Conservation (phyloP, 805 yeast genomes). For the Jamesozyma lodderae region DNA sequence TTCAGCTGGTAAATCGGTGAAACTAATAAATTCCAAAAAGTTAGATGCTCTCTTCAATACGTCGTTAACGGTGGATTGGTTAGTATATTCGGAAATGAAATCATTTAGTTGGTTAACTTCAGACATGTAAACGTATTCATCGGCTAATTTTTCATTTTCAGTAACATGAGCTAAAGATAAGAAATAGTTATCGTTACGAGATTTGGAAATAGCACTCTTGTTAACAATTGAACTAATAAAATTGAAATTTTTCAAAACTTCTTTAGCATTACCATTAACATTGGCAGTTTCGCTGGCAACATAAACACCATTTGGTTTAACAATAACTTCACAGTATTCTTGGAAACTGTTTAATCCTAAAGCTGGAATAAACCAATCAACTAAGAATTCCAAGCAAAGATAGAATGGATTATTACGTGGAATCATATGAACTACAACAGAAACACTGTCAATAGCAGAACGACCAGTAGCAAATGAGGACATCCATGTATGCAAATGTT, state of each 20-base stretch:
- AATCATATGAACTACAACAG: conserved; percentile 52
- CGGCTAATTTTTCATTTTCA: conserved; percentile 62
- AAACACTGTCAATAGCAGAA: conserved; percentile 55
- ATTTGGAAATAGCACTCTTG: conserved; percentile 69
- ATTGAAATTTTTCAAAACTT: conserved; percentile 42
- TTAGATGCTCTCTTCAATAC: conserved; percentile 36
- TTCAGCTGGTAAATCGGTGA: conserved; percentile 75
- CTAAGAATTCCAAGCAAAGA: conserved; percentile 51
- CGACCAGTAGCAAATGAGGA: conserved; percentile 85
- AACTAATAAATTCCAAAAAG: conserved; percentile 56
- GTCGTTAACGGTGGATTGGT: conserved; percentile 26
- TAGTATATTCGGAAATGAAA: conserved; percentile 30
- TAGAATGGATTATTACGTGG: conserved; percentile 75
- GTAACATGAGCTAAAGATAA: conserved; percentile 76
- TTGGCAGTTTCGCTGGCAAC: conserved; percentile 21
- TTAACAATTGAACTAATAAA: conserved; percentile 80
- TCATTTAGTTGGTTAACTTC: conserved; percentile 80
- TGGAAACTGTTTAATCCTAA: conserved; percentile 49
- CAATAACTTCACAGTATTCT: conserved; percentile 44
- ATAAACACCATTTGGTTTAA: conserved; percentile 39
- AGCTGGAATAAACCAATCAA: conserved; percentile 50
- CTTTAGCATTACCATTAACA: conserved; percentile 26
- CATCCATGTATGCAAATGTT: conserved; percentile 28
- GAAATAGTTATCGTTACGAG: conserved; percentile 70
- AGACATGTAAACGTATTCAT: conserved; percentile 75